Evolutionary conservation across 176 grass and related monocot genomes (phyloP), one percentile per base, ranked within the genome.

Genomic region (Rhynchospora pubera): DNA sequence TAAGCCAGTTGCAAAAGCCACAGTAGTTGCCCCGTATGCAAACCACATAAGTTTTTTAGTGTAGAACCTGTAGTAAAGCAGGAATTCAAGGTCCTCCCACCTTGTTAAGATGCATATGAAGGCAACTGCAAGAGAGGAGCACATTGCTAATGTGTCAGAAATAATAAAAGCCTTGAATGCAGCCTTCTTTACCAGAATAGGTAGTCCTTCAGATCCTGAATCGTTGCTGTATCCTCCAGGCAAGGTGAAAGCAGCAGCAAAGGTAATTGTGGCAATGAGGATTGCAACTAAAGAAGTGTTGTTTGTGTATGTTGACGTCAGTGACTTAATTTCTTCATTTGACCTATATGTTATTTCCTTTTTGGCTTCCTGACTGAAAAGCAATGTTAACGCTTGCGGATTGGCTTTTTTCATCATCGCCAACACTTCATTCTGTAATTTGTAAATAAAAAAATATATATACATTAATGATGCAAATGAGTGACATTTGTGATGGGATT

Each of bases 31-130:
- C 15, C 7, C 7, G 15, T 47, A 82, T 66, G 79, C 79, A 24
- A 69, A 82, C 79, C 79, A 82, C 79, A 82, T 82, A 14, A 82
- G 15, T 57, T 82, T 69, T 47, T 82, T 82, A 66, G 81, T 70
- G 18, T 23, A 70, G 16, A 34, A 70, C 53, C 81, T 50, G 7
- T 83, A 83, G 6, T 83, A 51, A 30, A 83, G 42, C 23, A 83
- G 39, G 61, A 83, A 83, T 18, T 83, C 81, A 73, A 83, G 65
- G 69, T 83, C 81, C 21, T 83, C 81, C 81, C 64, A 83, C 46
- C 81, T 51, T 15, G 81, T 62, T 51, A 83, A 9, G 13, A 73
- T 44, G 21, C 81, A 83, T 82, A 64, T 48, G 61, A 83, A 83
- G 4, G 81, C 81, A 57, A 83, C 60, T 0, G 80, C 57, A 15